phyloP scores from a whole-genome alignment of 1,284 basidiomycete genomes.

The Calocybe gambosa region DNA sequence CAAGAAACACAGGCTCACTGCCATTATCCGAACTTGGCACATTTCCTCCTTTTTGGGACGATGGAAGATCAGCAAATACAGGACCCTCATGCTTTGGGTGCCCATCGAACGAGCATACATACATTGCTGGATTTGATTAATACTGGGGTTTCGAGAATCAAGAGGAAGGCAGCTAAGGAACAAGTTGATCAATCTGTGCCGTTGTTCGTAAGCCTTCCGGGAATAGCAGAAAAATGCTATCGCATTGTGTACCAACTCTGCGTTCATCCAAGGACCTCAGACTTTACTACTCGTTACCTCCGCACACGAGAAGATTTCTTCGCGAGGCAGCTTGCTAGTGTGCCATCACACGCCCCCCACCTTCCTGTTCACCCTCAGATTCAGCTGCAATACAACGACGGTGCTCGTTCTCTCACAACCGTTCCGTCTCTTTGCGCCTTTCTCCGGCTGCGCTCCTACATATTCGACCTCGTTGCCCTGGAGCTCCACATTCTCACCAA shows the following conservation, averaged over 20 bases:
- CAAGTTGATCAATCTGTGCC: conserved; percentile 37
- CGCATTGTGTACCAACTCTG: conserved; percentile 84
- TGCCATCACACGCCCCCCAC: conserved; percentile 59
- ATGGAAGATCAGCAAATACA: conserved; percentile 55
- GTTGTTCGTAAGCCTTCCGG: conserved; percentile 66
- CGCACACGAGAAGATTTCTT: conserved; percentile 90
- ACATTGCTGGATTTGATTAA: conserved; percentile 77
- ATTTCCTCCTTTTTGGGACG: conserved; percentile 81
- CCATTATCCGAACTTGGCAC: conserved; percentile 81
- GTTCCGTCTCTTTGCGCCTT: conserved; percentile 73
- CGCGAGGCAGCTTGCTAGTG: conserved; percentile 69
- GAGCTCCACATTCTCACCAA: conserved; percentile 86
- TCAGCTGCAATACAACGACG: conserved; percentile 67
- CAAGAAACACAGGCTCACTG: conserved; percentile 64
- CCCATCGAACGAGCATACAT: conserved; percentile 72
- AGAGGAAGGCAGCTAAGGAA: conserved; percentile 40
- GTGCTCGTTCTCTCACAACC: conserved; percentile 68
- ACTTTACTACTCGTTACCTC: conserved; percentile 82
- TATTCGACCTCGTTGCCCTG: conserved; percentile 83
- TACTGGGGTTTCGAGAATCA: conserved; percentile 55
- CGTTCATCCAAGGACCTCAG: conserved; percentile 78
- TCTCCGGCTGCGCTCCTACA: conserved; percentile 77
- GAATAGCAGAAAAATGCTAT: conserved; percentile 84
- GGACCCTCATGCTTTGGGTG: conserved; percentile 69
- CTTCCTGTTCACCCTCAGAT: conserved; percentile 51